phyloP scores from a whole-genome alignment of 139 green algal species.

The Chlorella sp. region DNA sequence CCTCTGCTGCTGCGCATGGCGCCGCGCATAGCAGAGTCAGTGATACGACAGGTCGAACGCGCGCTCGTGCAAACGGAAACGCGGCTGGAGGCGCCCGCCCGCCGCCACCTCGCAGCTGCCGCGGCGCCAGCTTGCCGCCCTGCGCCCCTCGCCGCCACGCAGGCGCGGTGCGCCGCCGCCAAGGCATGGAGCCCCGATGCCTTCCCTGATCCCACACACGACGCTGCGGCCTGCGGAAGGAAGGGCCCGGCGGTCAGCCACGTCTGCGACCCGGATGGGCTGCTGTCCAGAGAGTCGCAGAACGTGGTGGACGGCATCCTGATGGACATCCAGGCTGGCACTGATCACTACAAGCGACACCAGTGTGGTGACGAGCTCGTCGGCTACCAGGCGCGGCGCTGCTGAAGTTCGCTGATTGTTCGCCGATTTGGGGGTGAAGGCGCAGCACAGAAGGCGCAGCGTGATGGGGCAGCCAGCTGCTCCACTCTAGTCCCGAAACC shows the following conservation, averaged over 20 bases:
- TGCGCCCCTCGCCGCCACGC: too few species aligned
- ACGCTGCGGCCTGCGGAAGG: slow-evolving; percentile 23
- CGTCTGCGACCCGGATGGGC: slow-evolving; percentile 60
- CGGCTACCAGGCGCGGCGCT: slow-evolving; percentile 51
- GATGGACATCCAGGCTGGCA: slow-evolving; percentile 44
- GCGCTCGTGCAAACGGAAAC: too few species aligned
- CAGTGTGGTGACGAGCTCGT: slow-evolving; percentile 16
- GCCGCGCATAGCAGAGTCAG: too few species aligned
- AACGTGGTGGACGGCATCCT: slow-evolving; percentile 58
- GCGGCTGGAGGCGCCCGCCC: too few species aligned
- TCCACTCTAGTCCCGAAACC: too few species aligned
- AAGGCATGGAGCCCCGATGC: slow-evolving; percentile 16
- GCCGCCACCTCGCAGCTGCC: too few species aligned
- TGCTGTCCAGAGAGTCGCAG: slow-evolving; percentile 33
- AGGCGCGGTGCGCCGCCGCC: too few species aligned
- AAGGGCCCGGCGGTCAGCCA: slow-evolving; percentile 13
- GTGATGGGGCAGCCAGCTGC: too few species aligned
- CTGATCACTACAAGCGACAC: slow-evolving; percentile 36
- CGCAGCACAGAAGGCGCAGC: too few species aligned
- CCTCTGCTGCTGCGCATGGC: too few species aligned
- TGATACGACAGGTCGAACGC: too few species aligned
- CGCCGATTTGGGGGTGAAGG: not conserved
- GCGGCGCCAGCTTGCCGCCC: too few species aligned
- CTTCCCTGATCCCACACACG: slow-evolving; percentile 36
- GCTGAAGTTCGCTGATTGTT: not conserved